Evolutionary conservation across 1,284 basidiomycete genomes (phyloP).

Genomic region (Xerocomus minutiporus): DNA sequence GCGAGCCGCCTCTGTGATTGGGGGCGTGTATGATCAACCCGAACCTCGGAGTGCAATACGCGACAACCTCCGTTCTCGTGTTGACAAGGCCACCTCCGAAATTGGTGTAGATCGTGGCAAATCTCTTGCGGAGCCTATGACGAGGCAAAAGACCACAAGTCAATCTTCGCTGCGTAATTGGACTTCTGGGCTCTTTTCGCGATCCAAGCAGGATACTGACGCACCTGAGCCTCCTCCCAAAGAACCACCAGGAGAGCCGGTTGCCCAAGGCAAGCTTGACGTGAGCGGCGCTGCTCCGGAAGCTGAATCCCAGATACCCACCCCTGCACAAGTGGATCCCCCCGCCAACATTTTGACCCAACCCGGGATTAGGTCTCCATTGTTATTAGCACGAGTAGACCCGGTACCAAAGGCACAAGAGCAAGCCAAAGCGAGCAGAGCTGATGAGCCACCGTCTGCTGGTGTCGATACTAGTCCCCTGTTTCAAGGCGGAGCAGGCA

Average conservation of each 20-base stretch:
- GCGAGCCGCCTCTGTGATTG: conserved; percentile 30
- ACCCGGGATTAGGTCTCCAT: conserved; percentile 1
- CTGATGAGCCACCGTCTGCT: conserved; percentile 7
- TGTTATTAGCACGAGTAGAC: conserved; percentile 7
- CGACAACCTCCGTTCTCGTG: conserved; percentile 9
- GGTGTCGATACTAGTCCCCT: conserved; percentile 13
- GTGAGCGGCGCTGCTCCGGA: background rate
- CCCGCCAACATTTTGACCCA: conserved; percentile 18
- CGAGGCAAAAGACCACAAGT: conserved; percentile 5
- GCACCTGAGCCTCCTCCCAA: conserved; percentile 6
- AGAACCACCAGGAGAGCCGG: background rate
- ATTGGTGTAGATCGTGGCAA: conserved; percentile 16
- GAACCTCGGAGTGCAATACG: conserved; percentile 14
- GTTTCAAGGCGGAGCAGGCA: background rate
- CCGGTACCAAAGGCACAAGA: conserved; percentile 2
- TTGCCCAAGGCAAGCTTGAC: conserved; percentile 4
- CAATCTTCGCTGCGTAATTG: conserved; percentile 6
- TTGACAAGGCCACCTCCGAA: conserved; percentile 24
- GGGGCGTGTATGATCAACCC: conserved; percentile 26
- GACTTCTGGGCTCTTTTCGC: background rate
- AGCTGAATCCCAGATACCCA: conserved; percentile 12
- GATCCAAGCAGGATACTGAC: background rate
- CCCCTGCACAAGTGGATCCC: conserved; percentile 26
- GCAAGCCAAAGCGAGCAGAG: background rate
- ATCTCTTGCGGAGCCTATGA: conserved; percentile 6